Evolutionary conservation across 192 early-diverging fungal species (phyloP), one percentile per base, ranked within the genome.

Genomic region (Backusella westeae): DNA sequence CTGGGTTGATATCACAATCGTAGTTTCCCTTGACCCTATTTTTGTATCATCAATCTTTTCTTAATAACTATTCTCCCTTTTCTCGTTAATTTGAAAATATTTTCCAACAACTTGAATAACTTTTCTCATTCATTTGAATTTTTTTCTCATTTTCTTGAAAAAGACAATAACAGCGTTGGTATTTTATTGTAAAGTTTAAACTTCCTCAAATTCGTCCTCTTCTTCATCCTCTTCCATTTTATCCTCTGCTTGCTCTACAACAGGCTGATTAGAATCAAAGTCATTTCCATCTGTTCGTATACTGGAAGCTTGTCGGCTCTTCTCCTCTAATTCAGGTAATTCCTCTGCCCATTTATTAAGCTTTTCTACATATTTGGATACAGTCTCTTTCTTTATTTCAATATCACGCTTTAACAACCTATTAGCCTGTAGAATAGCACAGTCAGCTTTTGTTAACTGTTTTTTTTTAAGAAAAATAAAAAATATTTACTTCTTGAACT

Each of bases 241-340:
- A 26, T 63, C 56, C 8, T 63, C 23, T 63, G 56, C 14, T 29
- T 63, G 23, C 12, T 63, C 23, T 4, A 29, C 23, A 63, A 29
- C 4, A 29, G 56, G 8, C 56, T 63, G 56, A 63, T 29, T 26
- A 63, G 56, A 63, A 14, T 63, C 56, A 63, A 63, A 63, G 23
- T 63, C 56, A 10, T 63, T 63, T 63, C 23, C 23, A 4, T 63
- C 21, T 29, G 56, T 63, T 63, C 56, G 21, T 63, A 29, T 63
- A 63, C 56, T 63, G 26, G 56, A 63, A 63, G 56, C 56, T 29
- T 63, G 56, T 63, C 56, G 56, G n/a, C 56, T 26, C 56, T 26
- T 63, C 56, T 63, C 56, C 23, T 63, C 56, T 63, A 63, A 26
- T 63, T 63, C 23, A 29, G 56, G 56, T 63, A 63, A 14, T 63